These are phyloP conservation scores for Cryphonectria nitschkei DNA, from an alignment of 2,329 filamentous ascomycete species.

Conservation along the genomic window DNA sequence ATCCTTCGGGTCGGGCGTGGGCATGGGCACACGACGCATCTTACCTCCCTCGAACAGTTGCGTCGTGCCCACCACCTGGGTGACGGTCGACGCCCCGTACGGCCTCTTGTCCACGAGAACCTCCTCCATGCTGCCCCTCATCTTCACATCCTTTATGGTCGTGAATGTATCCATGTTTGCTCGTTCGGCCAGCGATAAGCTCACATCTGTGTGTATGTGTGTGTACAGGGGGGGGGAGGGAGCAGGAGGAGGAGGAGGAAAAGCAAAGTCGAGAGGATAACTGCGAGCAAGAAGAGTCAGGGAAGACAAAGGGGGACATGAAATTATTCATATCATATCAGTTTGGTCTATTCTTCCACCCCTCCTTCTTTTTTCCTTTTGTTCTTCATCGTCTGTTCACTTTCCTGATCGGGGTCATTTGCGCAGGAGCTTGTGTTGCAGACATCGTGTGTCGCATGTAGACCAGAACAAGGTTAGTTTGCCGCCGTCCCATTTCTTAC, in stretches of 20 bases:
- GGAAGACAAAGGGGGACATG: not conserved
- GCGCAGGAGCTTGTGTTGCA: conserved; percentile 3
- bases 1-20: conserved; percentile 28
- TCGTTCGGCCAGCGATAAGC: conserved; percentile 11
- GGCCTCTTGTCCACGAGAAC: conserved; percentile 14
- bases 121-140: conserved; percentile 26
- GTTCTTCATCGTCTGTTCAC: conserved; percentile 1
- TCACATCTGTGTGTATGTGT: not conserved
- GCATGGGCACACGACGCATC: conserved; percentile 31
- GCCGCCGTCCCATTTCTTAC: conserved; percentile 13
- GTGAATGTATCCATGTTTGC: conserved; percentile 4
- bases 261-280: not conserved
- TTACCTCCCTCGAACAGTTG: conserved; percentile 28
- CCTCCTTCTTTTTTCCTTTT: not conserved
- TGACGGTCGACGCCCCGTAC: not conserved
- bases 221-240: not conserved
- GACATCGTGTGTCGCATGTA: conserved; percentile 13
- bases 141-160: conserved; percentile 9
- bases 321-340: conserved; percentile 2
- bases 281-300: not conserved
- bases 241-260: not conserved
- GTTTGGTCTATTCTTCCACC: not conserved
- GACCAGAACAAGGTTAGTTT: conserved; percentile 1
- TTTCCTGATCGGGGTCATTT: not conserved
- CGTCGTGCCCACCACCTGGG: conserved; percentile 29